Percentiles rank a stretch among this genome's conserved stretches.
Conservation (phyloP, 192 early-diverging fungal species). For the Thoreauomyces humboldtii region DNA sequence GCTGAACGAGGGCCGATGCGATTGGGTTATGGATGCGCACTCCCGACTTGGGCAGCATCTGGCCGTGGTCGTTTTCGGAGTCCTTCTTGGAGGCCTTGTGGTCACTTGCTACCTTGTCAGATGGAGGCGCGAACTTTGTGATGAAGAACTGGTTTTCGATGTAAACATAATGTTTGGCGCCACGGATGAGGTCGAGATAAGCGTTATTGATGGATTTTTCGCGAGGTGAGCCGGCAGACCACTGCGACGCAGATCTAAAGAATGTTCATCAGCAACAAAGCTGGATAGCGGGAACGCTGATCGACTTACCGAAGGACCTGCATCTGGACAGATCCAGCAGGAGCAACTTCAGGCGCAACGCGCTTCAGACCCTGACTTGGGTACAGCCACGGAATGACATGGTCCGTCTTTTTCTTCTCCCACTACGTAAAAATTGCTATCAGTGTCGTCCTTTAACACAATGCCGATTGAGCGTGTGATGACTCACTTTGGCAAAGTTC, state of each 20-base stretch:
- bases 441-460: too few species aligned
- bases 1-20: constrained; percentile 68
- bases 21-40: constrained; percentile 73
- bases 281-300: not conserved
- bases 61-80: constrained; percentile 15
- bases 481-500: constrained; percentile 87
- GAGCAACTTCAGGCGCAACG: not conserved
- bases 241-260: constrained; percentile 30
- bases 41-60: constrained; percentile 20
- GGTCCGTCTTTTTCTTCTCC: constrained; percentile 30
- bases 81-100: constrained; percentile 12
- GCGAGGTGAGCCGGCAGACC: constrained; percentile 35
- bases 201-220: constrained; percentile 68
- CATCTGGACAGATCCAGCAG: not conserved
- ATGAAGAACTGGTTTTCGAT: constrained; percentile 94
- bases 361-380: constrained; percentile 14
- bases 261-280: not conserved
- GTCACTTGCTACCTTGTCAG: constrained; percentile 45
- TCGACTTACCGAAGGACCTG: constrained; percentile 32
- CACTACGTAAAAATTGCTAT: too few species aligned
- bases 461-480: too few species aligned
- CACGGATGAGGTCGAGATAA: constrained; percentile 67
- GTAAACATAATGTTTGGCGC: constrained; percentile 79
- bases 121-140: constrained; percentile 28
- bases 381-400: constrained; percentile 27